Base-by-base conservation (phyloP, 2,329 filamentous ascomycete species). In the Aspergillus chevalieri region DNA sequence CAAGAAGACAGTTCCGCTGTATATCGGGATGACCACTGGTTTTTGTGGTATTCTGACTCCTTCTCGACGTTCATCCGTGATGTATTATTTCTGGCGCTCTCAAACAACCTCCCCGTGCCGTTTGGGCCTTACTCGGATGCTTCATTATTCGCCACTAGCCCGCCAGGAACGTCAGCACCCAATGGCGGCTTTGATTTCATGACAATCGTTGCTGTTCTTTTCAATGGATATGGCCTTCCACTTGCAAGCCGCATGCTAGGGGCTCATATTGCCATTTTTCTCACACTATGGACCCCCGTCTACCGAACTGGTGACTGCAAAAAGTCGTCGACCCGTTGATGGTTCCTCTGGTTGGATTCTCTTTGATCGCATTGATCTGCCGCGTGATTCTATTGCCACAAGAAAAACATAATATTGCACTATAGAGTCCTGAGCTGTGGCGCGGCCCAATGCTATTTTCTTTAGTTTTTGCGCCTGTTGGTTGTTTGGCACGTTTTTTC, bases 21-120 rank as follows among this genome's bases (percentile, higher is more conserved):
- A 36, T 36, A 84, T 93, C 51, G 89, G 86, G 45, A 79, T 95
- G 10, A 80, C 87, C 0, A 93, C 86, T 0, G 91, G 86, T n/a
- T 90, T 91, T 67, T 93, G 88, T 62, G 87, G 90, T 49, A 89
- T 85, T 52, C 87, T 93, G 61, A 95, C 89, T 89, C 85, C 6
- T 95, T 94, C 67, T 93, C 89, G 0, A 82, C 84, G 21, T 92
- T 92, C 64, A 82, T 89, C 36, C 79, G 86, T n/a, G 89, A 93
- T 59, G 69, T 77, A 9, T 93, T 77, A 9, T 93, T 91, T 63
- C 75, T 93, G 9, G 85, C 87, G 0, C 68, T 1, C 68, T 74
- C 0, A 14, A 36, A 36, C 12, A 12, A n/a, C 12, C 33, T 33
- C 12, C 33, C 33, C n/a, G 9, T 36, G n/a, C 77, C 80, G 0